These are phyloP conservation scores for Peronospora destructor DNA, from an alignment of 352 stramenopile genomes.

Conservation along the genomic window DNA sequence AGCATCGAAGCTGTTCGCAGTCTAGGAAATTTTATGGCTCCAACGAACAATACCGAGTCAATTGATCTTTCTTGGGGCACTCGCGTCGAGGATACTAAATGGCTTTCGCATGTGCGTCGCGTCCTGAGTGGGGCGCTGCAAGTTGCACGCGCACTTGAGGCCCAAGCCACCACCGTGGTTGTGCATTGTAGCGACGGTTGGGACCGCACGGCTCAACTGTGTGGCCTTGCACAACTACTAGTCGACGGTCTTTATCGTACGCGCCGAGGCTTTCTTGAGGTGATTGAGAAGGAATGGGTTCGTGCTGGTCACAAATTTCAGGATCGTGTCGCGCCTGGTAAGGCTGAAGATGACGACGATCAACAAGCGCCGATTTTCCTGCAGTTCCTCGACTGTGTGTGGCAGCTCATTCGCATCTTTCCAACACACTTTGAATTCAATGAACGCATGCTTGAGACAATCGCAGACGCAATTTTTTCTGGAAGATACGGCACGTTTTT, in stretches of 20 bases:
- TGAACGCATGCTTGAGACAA: slow-evolving; percentile 46
- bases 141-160: slow-evolving; percentile 61
- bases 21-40: slow-evolving; percentile 36
- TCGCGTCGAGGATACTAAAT: slow-evolving; percentile 76
- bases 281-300: slow-evolving; percentile 86
- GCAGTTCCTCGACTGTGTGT: slow-evolving; percentile 87
- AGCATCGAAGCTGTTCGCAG: slow-evolving; percentile 62
- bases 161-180: slow-evolving; percentile 66
- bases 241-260: slow-evolving; percentile 85
- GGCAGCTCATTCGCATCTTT: slow-evolving; percentile 74
- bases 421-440: slow-evolving; percentile 87
- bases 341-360: slow-evolving; percentile 64
- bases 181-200: slow-evolving; percentile 90
- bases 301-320: slow-evolving; percentile 86
- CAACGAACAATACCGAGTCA: slow-evolving; percentile 33
- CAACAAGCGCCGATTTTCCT: slow-evolving; percentile 81
- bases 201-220: slow-evolving; percentile 87
- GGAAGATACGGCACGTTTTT: slow-evolving; percentile 82
- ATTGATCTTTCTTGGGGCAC: slow-evolving; percentile 55
- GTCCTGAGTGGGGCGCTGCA: slow-evolving; percentile 62
- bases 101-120: slow-evolving; percentile 64
- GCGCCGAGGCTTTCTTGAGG: slow-evolving; percentile 67
- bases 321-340: slow-evolving; percentile 66
- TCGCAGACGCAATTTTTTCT: slow-evolving; percentile 72
- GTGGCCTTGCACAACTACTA: slow-evolving; percentile 80